phyloP scores from a whole-genome alignment of 768 basidiomycete species.

The Boletus vinaceobasis region DNA sequence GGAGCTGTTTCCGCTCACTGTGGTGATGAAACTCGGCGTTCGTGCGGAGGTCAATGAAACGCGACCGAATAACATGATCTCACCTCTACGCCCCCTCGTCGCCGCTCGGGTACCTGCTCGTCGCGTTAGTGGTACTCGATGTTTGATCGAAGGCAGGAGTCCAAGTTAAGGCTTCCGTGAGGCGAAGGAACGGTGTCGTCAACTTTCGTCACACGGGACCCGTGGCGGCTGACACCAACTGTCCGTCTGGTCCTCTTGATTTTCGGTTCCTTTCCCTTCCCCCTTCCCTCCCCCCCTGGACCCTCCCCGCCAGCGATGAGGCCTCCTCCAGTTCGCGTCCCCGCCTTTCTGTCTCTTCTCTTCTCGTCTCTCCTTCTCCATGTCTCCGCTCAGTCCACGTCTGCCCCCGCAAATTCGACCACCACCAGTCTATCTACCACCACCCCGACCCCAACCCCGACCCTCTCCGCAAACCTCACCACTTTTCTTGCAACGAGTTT shows the following conservation, averaged over 20 bases:
- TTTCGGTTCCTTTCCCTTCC: background rate
- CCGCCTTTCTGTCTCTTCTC: constrained; percentile 20
- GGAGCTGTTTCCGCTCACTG: background rate
- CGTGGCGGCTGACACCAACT: constrained; percentile 31
- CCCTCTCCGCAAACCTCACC: constrained; percentile 36
- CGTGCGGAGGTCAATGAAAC: background rate
- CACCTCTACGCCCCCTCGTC: constrained; percentile 7
- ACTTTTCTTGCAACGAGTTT: constrained; percentile 55
- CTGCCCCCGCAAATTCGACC: constrained; percentile 20
- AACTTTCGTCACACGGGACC: constrained; percentile 17
- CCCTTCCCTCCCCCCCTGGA: background rate
- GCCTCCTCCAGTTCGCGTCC: background rate
- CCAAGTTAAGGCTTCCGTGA: background rate
- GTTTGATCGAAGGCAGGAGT: constrained; percentile 1
- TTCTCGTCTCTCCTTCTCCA: constrained; percentile 27
- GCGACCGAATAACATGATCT: background rate
- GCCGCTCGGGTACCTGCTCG: background rate
- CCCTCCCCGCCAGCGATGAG: constrained; percentile 13
- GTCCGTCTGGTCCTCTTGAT: background rate
- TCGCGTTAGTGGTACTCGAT: background rate
- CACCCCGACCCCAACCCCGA: background rate
- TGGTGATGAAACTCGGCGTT: background rate
- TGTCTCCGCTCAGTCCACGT: constrained; percentile 39
- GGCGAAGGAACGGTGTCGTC: constrained; percentile 5
- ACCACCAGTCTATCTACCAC: background rate